phyloP scores from a whole-genome alignment of 2,329 filamentous ascomycete species.

The Botrytis fragariae region DNA sequence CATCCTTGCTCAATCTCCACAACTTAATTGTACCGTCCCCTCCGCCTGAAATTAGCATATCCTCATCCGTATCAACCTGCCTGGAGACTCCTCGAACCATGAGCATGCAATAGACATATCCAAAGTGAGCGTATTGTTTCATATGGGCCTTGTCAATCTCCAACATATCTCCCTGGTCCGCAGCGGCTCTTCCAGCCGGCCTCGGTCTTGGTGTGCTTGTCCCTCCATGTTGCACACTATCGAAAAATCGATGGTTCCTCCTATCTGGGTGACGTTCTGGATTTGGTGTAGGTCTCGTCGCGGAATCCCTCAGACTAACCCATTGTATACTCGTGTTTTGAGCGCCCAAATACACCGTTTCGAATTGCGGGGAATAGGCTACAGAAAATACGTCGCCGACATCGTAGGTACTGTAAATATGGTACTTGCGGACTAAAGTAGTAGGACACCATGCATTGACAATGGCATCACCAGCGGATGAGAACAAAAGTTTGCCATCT shows the following conservation, averaged over 20 bases:
- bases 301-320: constrained; percentile 70
- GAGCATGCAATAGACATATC: constrained; percentile 96
- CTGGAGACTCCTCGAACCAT: constrained; percentile 68
- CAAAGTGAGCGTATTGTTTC: constrained; percentile 86
- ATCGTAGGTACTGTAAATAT: constrained; percentile 90
- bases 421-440: constrained; percentile 74
- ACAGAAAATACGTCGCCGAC: constrained; percentile 95
- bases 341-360: constrained; percentile 86
- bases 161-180: constrained; percentile 62
- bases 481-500: constrained; percentile 75
- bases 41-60: constrained; percentile 85
- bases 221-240: constrained; percentile 83
- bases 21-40: constrained; percentile 93
- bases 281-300: constrained; percentile 56
- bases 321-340: constrained; percentile 97
- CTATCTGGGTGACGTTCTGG: constrained; percentile 70
- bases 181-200: constrained; percentile 42
- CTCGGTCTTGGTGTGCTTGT: constrained; percentile 69
- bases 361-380: constrained; percentile 75
- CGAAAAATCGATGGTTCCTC: constrained; percentile 86
- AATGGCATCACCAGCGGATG: constrained; percentile 87
- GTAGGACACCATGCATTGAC: constrained; percentile 90
- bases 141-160: constrained; percentile 82
- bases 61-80: constrained; percentile 68
- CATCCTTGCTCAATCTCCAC: constrained; percentile 66